Conservation (phyloP, 768 basidiomycete species). For the Tephrocybe sp. region DNA sequence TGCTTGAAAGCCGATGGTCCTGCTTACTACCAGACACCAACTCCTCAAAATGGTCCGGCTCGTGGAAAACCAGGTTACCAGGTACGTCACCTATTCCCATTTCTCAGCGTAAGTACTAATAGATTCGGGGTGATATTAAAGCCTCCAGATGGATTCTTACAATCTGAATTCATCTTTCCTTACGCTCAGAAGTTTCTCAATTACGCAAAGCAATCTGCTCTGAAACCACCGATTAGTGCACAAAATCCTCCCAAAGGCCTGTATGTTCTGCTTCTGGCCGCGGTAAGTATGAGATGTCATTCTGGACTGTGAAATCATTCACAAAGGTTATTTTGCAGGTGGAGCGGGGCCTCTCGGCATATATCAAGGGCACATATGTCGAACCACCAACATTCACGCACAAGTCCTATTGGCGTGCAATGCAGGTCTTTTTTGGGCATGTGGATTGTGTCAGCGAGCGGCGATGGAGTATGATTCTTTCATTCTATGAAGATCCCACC, state of each 20-base stretch:
- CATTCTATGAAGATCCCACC: no score
- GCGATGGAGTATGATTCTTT: constrained; percentile 1
- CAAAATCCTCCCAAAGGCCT: constrained; percentile 10
- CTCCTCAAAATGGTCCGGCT: constrained; percentile 4
- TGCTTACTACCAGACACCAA: constrained; percentile 12
- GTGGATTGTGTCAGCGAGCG: constrained; percentile 2
- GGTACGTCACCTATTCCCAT: background rate
- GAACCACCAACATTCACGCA: background rate
- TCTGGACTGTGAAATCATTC: background rate
- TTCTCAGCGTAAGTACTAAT: background rate
- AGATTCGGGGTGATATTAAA: constrained; percentile 2
- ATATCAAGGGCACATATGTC: background rate
- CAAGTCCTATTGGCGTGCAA: background rate
- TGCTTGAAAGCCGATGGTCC: constrained; percentile 12
- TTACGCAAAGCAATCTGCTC: constrained; percentile 6
- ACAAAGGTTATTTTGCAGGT: background rate
- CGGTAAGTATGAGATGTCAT: constrained; percentile 2
- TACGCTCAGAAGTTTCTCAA: constrained; percentile 3
- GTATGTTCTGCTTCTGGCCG: constrained; percentile 6
- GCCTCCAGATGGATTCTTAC: constrained; percentile 11
- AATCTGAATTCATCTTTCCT: constrained; percentile 7
- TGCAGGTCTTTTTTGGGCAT: background rate
- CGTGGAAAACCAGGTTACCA: constrained; percentile 1
- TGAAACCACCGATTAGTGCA: constrained; percentile 2
- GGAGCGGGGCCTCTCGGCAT: background rate